phyloP scores from a whole-genome alignment of 2,329 filamentous ascomycete species.

The Fusarium devonianum region DNA sequence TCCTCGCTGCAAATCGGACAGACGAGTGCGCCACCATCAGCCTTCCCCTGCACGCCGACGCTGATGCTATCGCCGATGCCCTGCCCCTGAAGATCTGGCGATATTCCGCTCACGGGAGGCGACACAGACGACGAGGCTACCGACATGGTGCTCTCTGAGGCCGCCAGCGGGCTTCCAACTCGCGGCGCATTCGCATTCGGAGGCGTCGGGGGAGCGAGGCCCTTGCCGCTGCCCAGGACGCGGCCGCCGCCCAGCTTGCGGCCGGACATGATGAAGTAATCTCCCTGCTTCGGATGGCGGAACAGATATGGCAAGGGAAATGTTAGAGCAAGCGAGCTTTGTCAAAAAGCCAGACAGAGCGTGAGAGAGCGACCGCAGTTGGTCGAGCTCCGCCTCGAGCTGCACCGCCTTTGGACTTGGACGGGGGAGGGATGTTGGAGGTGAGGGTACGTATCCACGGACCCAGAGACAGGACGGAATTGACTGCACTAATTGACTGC shows the following conservation, averaged over 20 bases:
- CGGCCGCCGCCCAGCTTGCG: constrained; percentile 91
- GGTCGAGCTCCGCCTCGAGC: constrained; percentile 47
- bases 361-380: constrained; percentile 44
- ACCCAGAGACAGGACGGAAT: constrained; percentile 12
- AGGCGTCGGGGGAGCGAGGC: constrained; percentile 71
- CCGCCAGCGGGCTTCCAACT: constrained; percentile 58
- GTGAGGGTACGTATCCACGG: constrained; percentile 22
- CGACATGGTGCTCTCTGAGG: constrained; percentile 77
- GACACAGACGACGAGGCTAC: constrained; percentile 75
- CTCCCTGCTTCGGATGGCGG: neutral
- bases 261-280: constrained; percentile 69
- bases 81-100: constrained; percentile 71
- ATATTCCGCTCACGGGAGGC: constrained; percentile 63
- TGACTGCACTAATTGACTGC: constrained; percentile 15
- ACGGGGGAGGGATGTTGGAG: constrained; percentile 19
- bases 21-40: constrained; percentile 69
- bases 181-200: constrained; percentile 51
- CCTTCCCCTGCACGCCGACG: constrained; percentile 62
- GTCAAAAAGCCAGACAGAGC: constrained; percentile 21
- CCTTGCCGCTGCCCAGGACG: constrained; percentile 85
- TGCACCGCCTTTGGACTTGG: constrained; percentile 34
- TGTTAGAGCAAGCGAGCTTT: neutral
- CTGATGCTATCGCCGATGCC: constrained; percentile 85
- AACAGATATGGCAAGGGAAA: neutral
- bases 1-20: constrained; percentile 99